These are phyloP conservation scores for Trypanosoma rangeli DNA, from an alignment of 208 protist species.

Conservation along the genomic window DNA sequence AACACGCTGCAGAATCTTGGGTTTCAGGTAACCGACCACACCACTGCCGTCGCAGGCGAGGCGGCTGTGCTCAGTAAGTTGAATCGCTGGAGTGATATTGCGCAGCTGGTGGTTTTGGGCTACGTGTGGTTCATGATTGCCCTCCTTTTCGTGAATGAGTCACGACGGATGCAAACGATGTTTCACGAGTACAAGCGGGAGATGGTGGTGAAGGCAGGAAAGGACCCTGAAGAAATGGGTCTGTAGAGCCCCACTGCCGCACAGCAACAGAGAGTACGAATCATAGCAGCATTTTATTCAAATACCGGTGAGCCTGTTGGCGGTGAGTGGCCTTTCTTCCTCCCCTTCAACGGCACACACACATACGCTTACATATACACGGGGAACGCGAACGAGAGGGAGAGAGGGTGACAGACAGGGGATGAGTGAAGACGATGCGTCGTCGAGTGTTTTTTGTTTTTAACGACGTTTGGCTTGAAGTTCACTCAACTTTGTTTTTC, in stretches of 20 bases:
- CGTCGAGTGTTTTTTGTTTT: neutral
- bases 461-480: neutral
- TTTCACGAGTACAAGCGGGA: slow-evolving; percentile 83
- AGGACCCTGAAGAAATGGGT: slow-evolving; percentile 72
- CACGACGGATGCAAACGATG: slow-evolving; percentile 44
- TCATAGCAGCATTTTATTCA: neutral
- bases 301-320: neutral
- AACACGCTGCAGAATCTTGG: slow-evolving; percentile 76
- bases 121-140: slow-evolving; percentile 81
- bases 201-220: slow-evolving; percentile 74
- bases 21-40: slow-evolving; percentile 65
- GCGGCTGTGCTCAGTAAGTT: slow-evolving; percentile 47
- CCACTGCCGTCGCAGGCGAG: slow-evolving; percentile 54
- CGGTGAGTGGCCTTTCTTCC: neutral
- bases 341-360: no score
- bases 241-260: slow-evolving; percentile 26
- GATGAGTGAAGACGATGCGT: neutral
- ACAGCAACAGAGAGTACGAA: neutral
- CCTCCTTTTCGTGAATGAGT: slow-evolving; percentile 68
- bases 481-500: neutral
- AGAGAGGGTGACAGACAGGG: neutral
- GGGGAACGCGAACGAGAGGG: neutral
- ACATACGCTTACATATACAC: neutral
- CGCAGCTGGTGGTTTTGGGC: slow-evolving; percentile 55
- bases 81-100: slow-evolving; percentile 62